These are phyloP conservation scores for Aspergillus heteromorphus DNA, from an alignment of 495 filamentous ascomycete species.

Conservation along the genomic window DNA sequence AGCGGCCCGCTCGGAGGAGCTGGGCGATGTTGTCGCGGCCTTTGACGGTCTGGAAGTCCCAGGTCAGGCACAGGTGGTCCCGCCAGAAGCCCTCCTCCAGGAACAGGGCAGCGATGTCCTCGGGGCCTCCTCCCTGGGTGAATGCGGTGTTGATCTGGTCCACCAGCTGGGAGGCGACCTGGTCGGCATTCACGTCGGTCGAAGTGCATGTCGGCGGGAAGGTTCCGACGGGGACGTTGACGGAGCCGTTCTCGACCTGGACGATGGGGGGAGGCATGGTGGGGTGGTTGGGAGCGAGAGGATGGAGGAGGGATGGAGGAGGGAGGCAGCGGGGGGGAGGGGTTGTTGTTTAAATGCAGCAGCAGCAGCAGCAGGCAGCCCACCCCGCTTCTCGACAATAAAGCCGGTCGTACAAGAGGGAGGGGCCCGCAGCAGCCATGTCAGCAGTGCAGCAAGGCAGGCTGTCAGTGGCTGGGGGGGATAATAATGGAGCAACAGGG, in stretches of 20 bases:
- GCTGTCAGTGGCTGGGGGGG: no score
- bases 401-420: no score
- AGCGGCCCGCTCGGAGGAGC: constrained; percentile 38
- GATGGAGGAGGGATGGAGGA: neutral
- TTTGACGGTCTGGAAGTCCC: constrained; percentile 50
- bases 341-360: neutral
- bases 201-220: constrained; percentile 27
- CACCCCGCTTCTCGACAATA: no score
- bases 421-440: no score
- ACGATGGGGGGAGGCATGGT: constrained; percentile 43
- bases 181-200: constrained; percentile 37
- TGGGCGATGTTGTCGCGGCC: constrained; percentile 45
- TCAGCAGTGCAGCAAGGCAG: no score
- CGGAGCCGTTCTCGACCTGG: constrained; percentile 55
- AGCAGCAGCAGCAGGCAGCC: neutral
- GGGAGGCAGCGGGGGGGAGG: neutral
- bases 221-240: constrained; percentile 39
- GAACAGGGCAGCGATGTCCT: constrained; percentile 29
- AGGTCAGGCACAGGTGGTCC: constrained; percentile 37
- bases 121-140: constrained; percentile 25
- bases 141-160: constrained; percentile 46
- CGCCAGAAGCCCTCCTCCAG: constrained; percentile 43
- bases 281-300: neutral
- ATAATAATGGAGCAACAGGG: no score
- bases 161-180: constrained; percentile 40